These are phyloP conservation scores for Sporisorium graminicola DNA, from an alignment of 1,284 basidiomycete genomes.

Conservation along the genomic window DNA sequence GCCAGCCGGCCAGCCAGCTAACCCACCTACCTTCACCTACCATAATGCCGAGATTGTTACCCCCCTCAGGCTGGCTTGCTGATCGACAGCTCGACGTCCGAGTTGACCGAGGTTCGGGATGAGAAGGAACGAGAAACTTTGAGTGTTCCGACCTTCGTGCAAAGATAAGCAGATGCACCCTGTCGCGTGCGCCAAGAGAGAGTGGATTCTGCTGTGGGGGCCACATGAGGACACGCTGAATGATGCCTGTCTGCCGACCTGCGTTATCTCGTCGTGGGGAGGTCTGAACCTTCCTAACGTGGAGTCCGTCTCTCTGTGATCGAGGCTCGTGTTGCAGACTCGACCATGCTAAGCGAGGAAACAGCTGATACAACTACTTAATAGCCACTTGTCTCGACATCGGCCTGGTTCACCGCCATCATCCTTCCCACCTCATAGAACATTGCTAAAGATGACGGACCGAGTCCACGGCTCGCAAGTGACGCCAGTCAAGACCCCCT, in stretches of 20 bases:
- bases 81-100: neutral
- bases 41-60: no score
- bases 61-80: neutral
- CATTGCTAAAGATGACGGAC: constrained; percentile 5
- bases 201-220: neutral
- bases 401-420: neutral
- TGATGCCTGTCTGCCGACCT: neutral
- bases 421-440: neutral
- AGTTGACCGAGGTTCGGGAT: neutral
- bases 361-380: neutral
- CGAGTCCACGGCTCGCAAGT: neutral
- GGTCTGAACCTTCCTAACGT: constrained; percentile 1
- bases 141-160: no score
- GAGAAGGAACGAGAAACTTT: neutral
- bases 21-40: no score
- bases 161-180: neutral
- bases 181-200: neutral
- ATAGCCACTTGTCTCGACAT: neutral
- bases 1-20: no score
- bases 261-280: constrained; percentile 9
- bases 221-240: neutral
- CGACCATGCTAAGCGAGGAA: neutral
- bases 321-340: no score
- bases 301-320: neutral
- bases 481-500: constrained; percentile 7